Conservation (phyloP, 2,329 filamentous ascomycete species). For the Ophiostoma novo-ulmi region DNA sequence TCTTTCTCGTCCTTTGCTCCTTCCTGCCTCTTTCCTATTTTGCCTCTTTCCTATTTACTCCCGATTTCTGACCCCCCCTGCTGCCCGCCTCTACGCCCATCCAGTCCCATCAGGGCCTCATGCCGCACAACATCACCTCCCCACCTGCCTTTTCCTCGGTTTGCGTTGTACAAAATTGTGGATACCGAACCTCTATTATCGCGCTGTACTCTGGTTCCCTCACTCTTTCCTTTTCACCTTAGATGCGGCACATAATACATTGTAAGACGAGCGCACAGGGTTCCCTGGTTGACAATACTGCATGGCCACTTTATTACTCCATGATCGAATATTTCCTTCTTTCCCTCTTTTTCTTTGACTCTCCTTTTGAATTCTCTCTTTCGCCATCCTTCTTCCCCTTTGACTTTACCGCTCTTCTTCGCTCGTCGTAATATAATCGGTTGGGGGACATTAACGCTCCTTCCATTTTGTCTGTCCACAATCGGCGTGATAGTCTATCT, state of each 20-base stretch:
- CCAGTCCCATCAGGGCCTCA: slow-evolving; percentile 1
- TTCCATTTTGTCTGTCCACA: background rate
- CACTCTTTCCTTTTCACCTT: background rate
- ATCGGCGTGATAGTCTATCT: background rate
- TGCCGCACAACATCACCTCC: slow-evolving; percentile 15
- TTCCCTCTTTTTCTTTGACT: background rate
- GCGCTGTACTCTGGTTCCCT: background rate
- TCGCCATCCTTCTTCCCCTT: background rate
- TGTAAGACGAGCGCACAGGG: slow-evolving; percentile 15
- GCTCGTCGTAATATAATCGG: background rate
- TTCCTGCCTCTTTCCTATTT: background rate
- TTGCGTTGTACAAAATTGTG: slow-evolving; percentile 6
- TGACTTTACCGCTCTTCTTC: background rate
- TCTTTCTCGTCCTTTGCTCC: background rate
- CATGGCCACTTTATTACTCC: background rate
- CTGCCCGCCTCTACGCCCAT: background rate
- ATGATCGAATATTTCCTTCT: background rate
- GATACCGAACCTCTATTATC: background rate
- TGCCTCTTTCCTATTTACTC: background rate
- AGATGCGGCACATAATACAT: slow-evolving; percentile 14
- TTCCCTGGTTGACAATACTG: background rate
- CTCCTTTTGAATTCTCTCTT: background rate
- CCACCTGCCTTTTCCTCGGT: background rate
- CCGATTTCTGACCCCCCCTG: background rate
- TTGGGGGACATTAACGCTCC: background rate